These are phyloP conservation scores for Collariella sp. DNA, from an alignment of 495 filamentous ascomycete species.

Conservation along the genomic window DNA sequence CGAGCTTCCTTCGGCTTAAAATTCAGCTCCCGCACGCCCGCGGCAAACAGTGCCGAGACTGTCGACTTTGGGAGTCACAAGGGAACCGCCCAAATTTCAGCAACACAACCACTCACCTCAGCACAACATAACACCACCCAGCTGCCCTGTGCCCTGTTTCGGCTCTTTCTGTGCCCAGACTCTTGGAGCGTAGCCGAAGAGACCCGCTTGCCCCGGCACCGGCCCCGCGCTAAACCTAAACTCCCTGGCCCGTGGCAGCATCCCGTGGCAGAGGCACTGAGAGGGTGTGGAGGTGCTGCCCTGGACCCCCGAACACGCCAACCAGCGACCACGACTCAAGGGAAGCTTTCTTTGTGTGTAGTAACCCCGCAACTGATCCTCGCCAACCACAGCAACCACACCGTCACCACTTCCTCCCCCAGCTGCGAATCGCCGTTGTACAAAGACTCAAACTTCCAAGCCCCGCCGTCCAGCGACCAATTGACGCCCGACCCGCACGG, in stretches of 20 bases:
- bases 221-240: conserved; percentile 1
- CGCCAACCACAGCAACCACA: conserved; percentile 15
- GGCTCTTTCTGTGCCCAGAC: neutral
- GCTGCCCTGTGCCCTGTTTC: no score
- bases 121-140: neutral
- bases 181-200: neutral
- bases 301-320: conserved; percentile 11
- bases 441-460: conserved; percentile 2
- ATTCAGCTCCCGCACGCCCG: no score
- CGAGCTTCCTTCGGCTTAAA: neutral
- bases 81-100: no score
- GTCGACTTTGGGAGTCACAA: no score
- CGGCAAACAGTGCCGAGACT: no score
- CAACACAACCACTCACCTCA: no score
- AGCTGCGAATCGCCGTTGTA: conserved; percentile 11
- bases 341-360: conserved; percentile 22
- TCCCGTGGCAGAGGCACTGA: conserved; percentile 1
- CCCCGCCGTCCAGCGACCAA: conserved; percentile 15
- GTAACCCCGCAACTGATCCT: conserved; percentile 30
- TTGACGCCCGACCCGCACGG: conserved; percentile 15
- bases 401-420: conserved; percentile 11
- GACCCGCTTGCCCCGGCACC: neutral
- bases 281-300: conserved; percentile 14
- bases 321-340: conserved; percentile 11
- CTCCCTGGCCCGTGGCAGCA: neutral